Base-by-base conservation (phyloP, 495 filamentous ascomycete genomes). In the Xylaria nigripes region DNA sequence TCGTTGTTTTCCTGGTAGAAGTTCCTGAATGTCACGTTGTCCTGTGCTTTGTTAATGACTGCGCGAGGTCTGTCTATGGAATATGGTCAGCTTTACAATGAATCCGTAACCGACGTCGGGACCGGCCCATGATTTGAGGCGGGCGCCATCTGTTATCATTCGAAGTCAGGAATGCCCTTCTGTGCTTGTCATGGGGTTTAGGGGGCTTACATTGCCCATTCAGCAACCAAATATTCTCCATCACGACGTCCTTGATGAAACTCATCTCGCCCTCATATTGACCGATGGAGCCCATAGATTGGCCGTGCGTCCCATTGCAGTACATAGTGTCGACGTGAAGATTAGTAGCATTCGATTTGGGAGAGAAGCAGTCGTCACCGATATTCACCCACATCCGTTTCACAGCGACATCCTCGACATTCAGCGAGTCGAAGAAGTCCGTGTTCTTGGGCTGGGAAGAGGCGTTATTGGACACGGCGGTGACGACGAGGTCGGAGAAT, bases 331-430 rank as follows among this genome's bases (percentile, higher is more conserved):
- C 69, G 18, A 82, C 75, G 27, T 76, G 73, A 36, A 83, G 66
- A 58, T 81, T 77, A 25, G 74, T 74, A 0, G 77, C 78, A 62
- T 82, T 83, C 4, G 78, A 74, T 57, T 82, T 83, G 10, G 77
- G 75, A 6, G 75, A 76, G 68, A 83, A 80, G 64, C 80, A 82
- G 64, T 82, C 80, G 50, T 81, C 80, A 29, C 79, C 78, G 24
- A 78, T 72, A 50, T 80, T 72, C 42, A 81, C 69, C 30, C 74
- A 69, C 1, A 72, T 67, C 51, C 79, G 75, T 22, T 72, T 74
- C 10, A 81, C 76, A 1, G 63, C 68, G 1, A 82, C 58, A 1
- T 72, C 70, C 45, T 80, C 68, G 24, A 69, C 58, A 29, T 78
- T 79, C 21, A 72, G 63, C 9, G 76, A 76, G 62, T 81, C 78